Evolutionary conservation across 1,139 yeast genomes (phyloP).

Genomic region (Blastobotrys serpentis): DNA sequence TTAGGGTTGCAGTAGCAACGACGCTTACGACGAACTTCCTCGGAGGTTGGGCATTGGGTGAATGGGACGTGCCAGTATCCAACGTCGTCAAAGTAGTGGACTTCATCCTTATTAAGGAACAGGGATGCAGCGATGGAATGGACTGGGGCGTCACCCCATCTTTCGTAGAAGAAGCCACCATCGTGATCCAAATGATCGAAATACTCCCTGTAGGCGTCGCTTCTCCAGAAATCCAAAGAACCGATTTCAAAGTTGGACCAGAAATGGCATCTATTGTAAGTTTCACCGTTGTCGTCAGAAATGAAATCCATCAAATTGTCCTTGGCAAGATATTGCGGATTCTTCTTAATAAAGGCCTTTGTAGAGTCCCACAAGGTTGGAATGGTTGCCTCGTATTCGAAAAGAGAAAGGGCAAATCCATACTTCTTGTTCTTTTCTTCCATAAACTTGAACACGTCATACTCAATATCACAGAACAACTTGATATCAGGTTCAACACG

Average conservation of each 20-base stretch:
- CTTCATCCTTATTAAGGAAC: slow-evolving; percentile 59
- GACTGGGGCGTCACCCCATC: slow-evolving; percentile 97
- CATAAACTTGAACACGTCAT: slow-evolving; percentile 84
- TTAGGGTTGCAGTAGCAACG: slow-evolving; percentile 54
- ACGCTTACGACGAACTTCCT: slow-evolving; percentile 42
- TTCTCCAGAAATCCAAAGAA: slow-evolving; percentile 71
- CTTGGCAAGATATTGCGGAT: slow-evolving; percentile 57
- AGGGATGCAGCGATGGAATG: slow-evolving; percentile 79
- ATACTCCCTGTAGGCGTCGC: slow-evolving; percentile 61
- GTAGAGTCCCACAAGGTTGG: slow-evolving; percentile 81
- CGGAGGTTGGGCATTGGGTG: slow-evolving; percentile 64
- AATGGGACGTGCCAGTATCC: slow-evolving; percentile 86
- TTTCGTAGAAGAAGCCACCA: slow-evolving; percentile 89
- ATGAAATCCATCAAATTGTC: slow-evolving; percentile 69
- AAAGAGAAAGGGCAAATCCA: slow-evolving; percentile 79
- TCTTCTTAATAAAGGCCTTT: slow-evolving; percentile 59
- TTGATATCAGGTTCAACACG: slow-evolving; percentile 92
- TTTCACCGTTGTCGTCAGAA: slow-evolving; percentile 61
- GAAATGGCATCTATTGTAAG: slow-evolving; percentile 81
- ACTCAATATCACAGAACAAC: slow-evolving; percentile 76
- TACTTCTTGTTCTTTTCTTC: slow-evolving; percentile 70
- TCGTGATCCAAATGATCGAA: slow-evolving; percentile 69
- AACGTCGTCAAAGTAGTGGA: slow-evolving; percentile 78
- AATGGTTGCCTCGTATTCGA: slow-evolving; percentile 79
- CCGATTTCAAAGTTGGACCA: slow-evolving; percentile 94